Conservation (phyloP, 768 basidiomycete species). For the Psilocybe cyanescens region DNA sequence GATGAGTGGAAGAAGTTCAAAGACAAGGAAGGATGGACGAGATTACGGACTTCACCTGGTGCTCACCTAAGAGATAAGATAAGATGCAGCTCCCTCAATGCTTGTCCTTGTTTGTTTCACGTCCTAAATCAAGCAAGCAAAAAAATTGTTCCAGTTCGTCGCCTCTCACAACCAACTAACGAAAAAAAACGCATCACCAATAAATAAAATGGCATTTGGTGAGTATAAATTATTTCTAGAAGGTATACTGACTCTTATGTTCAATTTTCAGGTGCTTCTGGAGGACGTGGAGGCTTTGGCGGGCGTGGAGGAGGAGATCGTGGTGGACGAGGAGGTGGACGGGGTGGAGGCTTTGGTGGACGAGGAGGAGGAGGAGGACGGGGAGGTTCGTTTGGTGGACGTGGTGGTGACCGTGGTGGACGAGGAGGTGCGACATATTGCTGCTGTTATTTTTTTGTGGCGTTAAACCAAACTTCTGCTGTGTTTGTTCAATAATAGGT, state of each 20-base stretch:
- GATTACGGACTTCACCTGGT: neutral
- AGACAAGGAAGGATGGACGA: too few species aligned
- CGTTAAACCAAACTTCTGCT: slow-evolving; percentile 3
- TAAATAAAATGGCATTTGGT: slow-evolving; percentile 38
- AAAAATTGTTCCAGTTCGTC: slow-evolving; percentile 21
- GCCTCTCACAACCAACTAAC: slow-evolving; percentile 15
- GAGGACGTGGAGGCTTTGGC: slow-evolving; percentile 77
- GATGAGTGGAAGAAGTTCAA: too few species aligned
- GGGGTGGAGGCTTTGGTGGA: slow-evolving; percentile 44
- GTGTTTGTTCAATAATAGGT: slow-evolving; percentile 13
- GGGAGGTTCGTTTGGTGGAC: slow-evolving; percentile 44
- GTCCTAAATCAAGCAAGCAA: slow-evolving; percentile 17
- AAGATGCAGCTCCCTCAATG: slow-evolving; percentile 8
- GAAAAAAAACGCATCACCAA: slow-evolving; percentile 15
- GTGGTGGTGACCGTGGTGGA: slow-evolving; percentile 44
- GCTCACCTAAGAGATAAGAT: slow-evolving; percentile 15
- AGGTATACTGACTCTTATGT: neutral
- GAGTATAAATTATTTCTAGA: slow-evolving; percentile 5
- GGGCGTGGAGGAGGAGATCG: slow-evolving; percentile 46
- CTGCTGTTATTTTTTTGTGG: slow-evolving; percentile 2
- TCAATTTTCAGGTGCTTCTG: slow-evolving; percentile 52
- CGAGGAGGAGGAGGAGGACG: slow-evolving; percentile 43
- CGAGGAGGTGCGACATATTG: slow-evolving; percentile 39
- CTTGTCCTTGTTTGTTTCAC: slow-evolving; percentile 15
- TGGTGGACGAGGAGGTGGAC: slow-evolving; percentile 39